Base-by-base conservation (phyloP, 2,329 filamentous ascomycete genomes). In the Coleophoma cylindrospora region DNA sequence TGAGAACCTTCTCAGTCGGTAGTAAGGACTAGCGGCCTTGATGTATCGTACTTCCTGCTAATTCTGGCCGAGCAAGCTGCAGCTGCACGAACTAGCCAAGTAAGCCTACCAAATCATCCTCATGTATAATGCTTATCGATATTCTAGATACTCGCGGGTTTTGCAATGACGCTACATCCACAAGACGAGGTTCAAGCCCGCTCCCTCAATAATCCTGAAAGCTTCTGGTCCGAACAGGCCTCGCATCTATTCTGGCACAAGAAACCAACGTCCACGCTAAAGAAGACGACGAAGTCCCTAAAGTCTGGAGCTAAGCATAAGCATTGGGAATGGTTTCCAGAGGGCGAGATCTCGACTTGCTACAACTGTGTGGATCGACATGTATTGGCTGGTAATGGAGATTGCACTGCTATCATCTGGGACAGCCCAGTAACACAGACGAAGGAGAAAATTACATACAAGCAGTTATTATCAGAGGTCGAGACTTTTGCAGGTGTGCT, bases 301-400 rank as follows among this genome's bases (percentile, higher is more conserved):
- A 68, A 74, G 48, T 79, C 71, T 56, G 84, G 83, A 50, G 69
- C 74, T n/a, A 72, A 74, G 14, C 84, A 95, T 64, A 77, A 82
- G 40, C 83, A 87, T 63, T 96, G 91, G 91, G 80, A 83, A 55
- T 97, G 92, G 92, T 96, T 95, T 59, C 81, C 88, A 0, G 89
- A 83, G 55, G 92, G 91, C 54, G 84, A 94, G 71, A 88, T 97
- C 59, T 94, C 87, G 37, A 96, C 90, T 0, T 90, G 87, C 58
- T 95, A 90, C 74, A 97, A 96, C 66, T 95, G 90, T 65, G 74
- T 96, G 13, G 91, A 96, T 68, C 79, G 91, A 13, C 91, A 96
- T 69, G 90, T 96, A n/a, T 71, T 80, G 34, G 81, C 80, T 6
- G 89, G 91, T n/a, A 75, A 84, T 57, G 91, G 91, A 13, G 76